Evolutionary conservation across 306 rosid genomes (phyloP), one percentile per base, ranked within the genome.

Genomic region (Myrica gale): DNA sequence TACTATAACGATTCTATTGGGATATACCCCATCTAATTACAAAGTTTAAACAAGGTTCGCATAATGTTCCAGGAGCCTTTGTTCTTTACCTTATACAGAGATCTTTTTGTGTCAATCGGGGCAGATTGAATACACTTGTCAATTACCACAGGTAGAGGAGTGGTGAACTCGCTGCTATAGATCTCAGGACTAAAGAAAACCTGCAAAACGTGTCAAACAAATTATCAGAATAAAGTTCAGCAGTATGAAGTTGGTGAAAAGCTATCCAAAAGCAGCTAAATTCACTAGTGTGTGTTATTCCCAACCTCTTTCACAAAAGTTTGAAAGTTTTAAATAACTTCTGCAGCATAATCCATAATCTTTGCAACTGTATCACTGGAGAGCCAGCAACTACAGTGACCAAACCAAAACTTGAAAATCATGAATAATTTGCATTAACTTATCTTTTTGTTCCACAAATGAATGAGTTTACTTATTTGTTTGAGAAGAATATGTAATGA

Each of bases 41-140:
- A 60, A 73, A 76, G 43, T 63, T 50, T n/a, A 5, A 44, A 57
- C 41, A 60, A 73, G 74, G 43, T 63, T 50, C n/a, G 19, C 53
- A 68, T 71, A 75, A 73, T 70, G 32, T 74, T 76, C 56, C 47
- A 50, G 66, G 60, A 56, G 20, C 57, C 50, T 21, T 44, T 21
- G 43, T 52, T 81, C 51, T 77, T 85, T 69, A 96, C 99, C 98
- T 96, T 96, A 41, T 96, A 96, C 83, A 96, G 80, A 69, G 99
- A 90, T 75, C 99, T 90, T 82, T 98, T 90, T 55, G 99, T 96
- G 88, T 96, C 99, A 69, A 96, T 96, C 39, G 99, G 99, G 0
- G 99, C 94, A 32, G 99, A 96, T 83, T 96, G 99, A 85, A 96
- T 96, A 77, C 99, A 96, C 82, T 85, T 96, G 89, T 96, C 99